Conservation (phyloP, 176 grass and related monocot genomes). For the Melocanna baccifera region DNA sequence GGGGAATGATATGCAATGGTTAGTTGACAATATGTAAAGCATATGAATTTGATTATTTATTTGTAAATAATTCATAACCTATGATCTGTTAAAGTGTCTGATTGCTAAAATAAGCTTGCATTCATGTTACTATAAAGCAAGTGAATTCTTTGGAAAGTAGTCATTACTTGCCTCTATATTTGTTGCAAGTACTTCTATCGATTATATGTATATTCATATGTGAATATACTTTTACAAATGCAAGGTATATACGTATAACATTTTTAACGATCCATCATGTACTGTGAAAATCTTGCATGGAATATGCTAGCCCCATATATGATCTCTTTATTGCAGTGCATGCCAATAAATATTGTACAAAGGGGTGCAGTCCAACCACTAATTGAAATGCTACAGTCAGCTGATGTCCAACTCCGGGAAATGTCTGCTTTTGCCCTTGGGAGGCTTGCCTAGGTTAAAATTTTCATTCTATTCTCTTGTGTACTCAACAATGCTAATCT, state of each 20-base stretch:
- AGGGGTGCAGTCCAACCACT: conserved; percentile 84
- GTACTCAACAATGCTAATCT: too few species aligned
- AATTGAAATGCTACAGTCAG: conserved; percentile 96
- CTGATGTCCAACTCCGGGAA: conserved; percentile 90
- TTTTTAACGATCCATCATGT: neutral
- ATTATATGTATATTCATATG: neutral
- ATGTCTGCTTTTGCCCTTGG: conserved; percentile 99
- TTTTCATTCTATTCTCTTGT: too few species aligned
- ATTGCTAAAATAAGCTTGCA: too few species aligned
- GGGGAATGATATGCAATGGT: too few species aligned
- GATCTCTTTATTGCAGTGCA: conserved; percentile 11
- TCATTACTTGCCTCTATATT: conserved; percentile 1
- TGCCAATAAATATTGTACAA: conserved; percentile 53
- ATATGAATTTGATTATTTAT: too few species aligned
- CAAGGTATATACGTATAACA: conserved; percentile 4
- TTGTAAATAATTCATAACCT: too few species aligned
- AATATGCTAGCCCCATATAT: neutral
- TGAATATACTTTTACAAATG: neutral
- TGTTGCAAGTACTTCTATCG: neutral
- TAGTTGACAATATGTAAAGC: too few species aligned
- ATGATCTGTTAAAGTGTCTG: too few species aligned
- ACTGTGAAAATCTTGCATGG: conserved; percentile 1
- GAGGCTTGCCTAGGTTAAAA: conserved; percentile 89
- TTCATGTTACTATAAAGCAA: conserved; percentile 5
- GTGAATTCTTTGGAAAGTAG: conserved; percentile 7